phyloP scores from a whole-genome alignment of 768 basidiomycete genomes.

The Lentinula lateritia region DNA sequence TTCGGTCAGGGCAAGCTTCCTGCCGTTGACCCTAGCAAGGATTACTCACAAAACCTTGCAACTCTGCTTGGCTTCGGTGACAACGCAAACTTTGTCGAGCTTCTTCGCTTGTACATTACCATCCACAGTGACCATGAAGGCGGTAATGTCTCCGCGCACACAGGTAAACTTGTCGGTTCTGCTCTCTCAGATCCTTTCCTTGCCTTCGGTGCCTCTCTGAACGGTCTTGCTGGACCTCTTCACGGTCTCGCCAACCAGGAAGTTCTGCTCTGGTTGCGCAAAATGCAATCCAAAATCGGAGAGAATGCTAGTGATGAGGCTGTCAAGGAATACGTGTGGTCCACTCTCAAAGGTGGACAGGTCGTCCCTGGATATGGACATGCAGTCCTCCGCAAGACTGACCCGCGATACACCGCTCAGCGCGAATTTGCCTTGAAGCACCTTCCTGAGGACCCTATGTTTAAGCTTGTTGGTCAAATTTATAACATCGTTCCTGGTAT shows the following conservation, averaged over 20 bases:
- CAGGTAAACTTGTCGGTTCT: slow-evolving; percentile 88
- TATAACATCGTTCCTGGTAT: slow-evolving; percentile 87
- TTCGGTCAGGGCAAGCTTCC: slow-evolving; percentile 86
- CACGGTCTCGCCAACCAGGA: slow-evolving; percentile 98
- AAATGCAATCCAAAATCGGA: slow-evolving; percentile 89
- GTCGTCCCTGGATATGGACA: slow-evolving; percentile 93
- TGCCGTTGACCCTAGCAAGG: slow-evolving; percentile 76
- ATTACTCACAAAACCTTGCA: slow-evolving; percentile 86
- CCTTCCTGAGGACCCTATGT: slow-evolving; percentile 80
- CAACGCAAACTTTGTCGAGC: slow-evolving; percentile 84
- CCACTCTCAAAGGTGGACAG: slow-evolving; percentile 86
- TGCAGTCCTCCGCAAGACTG: slow-evolving; percentile 84
- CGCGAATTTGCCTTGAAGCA: slow-evolving; percentile 86
- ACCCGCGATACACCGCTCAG: slow-evolving; percentile 89
- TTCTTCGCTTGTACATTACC: slow-evolving; percentile 93
- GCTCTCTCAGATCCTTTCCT: slow-evolving; percentile 98
- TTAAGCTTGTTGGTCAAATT: slow-evolving; percentile 90
- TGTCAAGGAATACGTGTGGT: slow-evolving; percentile 93
- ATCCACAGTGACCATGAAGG: slow-evolving; percentile 99
- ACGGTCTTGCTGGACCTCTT: slow-evolving; percentile 94
- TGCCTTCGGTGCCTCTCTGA: slow-evolving; percentile 85
- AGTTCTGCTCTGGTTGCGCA: slow-evolving; percentile 89
- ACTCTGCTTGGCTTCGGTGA: slow-evolving; percentile 90
- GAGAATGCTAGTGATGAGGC: slow-evolving; percentile 80
- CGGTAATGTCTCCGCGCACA: slow-evolving; percentile 96